phyloP scores from a whole-genome alignment of 257 asterid genomes.

The Capsicum rhomboideum region DNA sequence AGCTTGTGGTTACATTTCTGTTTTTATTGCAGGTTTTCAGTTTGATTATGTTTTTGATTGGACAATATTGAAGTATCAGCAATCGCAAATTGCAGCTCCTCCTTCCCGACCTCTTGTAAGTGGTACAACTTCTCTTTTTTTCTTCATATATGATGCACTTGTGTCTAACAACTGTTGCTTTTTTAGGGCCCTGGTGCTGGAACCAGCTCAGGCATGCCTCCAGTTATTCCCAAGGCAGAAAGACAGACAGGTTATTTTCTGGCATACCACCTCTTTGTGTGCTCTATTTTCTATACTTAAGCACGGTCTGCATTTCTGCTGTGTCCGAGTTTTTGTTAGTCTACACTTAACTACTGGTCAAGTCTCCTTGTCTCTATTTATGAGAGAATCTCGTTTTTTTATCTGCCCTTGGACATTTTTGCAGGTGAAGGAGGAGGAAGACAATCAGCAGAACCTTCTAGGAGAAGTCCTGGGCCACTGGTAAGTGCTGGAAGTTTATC shows the following conservation, averaged over 20 bases:
- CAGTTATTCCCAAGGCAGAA: conserved; percentile 68
- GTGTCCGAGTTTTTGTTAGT: neutral
- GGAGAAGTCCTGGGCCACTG: conserved; percentile 58
- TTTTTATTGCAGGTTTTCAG: conserved; percentile 63
- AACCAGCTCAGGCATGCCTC: conserved; percentile 84
- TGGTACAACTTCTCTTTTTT: neutral
- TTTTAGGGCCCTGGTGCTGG: conserved; percentile 70
- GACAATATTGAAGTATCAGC: conserved; percentile 96
- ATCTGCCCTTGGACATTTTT: neutral
- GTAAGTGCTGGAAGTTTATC: conserved; percentile 43
- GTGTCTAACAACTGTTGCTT: neutral
- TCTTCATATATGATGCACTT: neutral
- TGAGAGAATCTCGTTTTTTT: neutral
- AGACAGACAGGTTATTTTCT: conserved; percentile 47
- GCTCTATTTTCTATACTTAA: neutral
- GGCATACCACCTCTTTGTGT: neutral
- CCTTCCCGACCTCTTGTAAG: conserved; percentile 73
- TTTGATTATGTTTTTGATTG: conserved; percentile 96
- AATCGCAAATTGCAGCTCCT: conserved; percentile 83
- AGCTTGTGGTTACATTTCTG: neutral
- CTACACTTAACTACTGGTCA: neutral
- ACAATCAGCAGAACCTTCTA: conserved; percentile 66
- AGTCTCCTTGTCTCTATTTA: neutral
- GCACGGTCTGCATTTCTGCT: neutral
- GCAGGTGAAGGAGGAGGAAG: conserved; percentile 77